These are phyloP conservation scores for Gossypium lobatum DNA, from an alignment of 441 rosid genomes.

Conservation along the genomic window DNA sequence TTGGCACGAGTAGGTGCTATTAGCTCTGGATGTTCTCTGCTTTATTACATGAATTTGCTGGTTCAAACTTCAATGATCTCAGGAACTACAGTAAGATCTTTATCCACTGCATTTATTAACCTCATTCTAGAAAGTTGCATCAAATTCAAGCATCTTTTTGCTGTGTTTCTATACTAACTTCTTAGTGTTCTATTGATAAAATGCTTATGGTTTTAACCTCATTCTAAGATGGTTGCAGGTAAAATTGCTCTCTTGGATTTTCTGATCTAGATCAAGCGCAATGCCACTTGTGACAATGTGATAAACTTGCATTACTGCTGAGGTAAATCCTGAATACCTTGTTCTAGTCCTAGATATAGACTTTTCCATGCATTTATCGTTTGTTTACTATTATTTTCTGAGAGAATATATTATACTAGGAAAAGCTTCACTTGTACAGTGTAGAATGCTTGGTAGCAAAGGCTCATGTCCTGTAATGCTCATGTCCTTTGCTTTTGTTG, in stretches of 20 bases:
- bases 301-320: background rate
- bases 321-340: conserved; percentile 7
- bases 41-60: conserved; percentile 8
- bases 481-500: background rate
- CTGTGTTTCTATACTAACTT: background rate
- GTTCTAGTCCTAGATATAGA: background rate
- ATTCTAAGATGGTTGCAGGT: background rate
- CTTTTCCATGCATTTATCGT: background rate
- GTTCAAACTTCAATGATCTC: conserved; percentile 6
- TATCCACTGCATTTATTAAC: background rate
- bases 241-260: conserved; percentile 1
- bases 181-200: background rate
- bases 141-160: background rate
- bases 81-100: conserved; percentile 12
- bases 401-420: background rate
- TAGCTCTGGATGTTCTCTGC: background rate
- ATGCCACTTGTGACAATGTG: background rate
- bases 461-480: background rate
- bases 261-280: background rate
- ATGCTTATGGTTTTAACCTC: background rate
- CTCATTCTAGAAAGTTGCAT: background rate
- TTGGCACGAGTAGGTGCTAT: background rate
- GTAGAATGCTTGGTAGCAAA: background rate
- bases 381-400: conserved; percentile 1
- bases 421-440: conserved; percentile 1